Evolutionary conservation across 148 eudicot species (phyloP).

Genomic region (Polygonum aviculare): DNA sequence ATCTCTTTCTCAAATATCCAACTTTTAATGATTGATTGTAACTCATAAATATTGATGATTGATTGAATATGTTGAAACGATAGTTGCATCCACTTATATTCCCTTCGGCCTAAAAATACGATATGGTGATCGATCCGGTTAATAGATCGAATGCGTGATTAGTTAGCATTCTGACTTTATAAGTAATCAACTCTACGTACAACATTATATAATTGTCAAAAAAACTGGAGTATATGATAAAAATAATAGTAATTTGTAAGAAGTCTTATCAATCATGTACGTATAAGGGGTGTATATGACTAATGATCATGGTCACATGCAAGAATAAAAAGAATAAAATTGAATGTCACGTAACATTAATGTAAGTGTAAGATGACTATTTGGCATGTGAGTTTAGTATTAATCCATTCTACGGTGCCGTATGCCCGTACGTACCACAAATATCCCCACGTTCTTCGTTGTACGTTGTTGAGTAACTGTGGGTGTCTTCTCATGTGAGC

Average conservation of each 20-base stretch:
- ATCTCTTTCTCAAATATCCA: not conserved
- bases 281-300: not conserved
- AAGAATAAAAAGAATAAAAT: not conserved
- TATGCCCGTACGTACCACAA: conserved; percentile 1
- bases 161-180: not conserved
- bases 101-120: not conserved
- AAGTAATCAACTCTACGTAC: not conserved
- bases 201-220: not conserved
- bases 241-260: not conserved
- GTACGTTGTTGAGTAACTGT: not conserved
- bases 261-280: not conserved
- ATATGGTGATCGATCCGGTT: not conserved
- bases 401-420: not conserved
- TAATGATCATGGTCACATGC: not conserved
- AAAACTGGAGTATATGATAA: not conserved
- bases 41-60: not conserved
- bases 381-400: not conserved
- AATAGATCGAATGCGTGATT: not conserved
- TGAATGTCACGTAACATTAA: not conserved
- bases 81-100: not conserved
- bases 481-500: not conserved
- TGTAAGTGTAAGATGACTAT: not conserved
- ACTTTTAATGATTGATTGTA: not conserved
- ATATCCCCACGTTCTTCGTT: not conserved
- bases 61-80: not conserved